phyloP scores from a whole-genome alignment of 169 alveolate species.

The Plasmodium berghei region DNA sequence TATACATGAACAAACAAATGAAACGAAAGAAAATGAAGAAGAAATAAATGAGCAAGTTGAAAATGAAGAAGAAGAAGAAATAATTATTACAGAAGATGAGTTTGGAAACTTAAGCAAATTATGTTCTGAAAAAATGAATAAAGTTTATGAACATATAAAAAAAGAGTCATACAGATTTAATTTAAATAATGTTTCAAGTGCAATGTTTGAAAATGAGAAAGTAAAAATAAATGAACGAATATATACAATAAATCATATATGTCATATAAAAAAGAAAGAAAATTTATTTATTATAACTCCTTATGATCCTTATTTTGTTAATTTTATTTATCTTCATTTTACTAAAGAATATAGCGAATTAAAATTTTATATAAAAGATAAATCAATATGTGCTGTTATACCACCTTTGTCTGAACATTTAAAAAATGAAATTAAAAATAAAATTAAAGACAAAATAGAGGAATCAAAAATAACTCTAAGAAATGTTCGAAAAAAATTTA shows the following conservation, averaged over 20 bases:
- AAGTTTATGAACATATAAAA: slow-evolving; percentile 26
- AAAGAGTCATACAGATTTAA: slow-evolving; percentile 68
- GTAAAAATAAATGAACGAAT: slow-evolving; percentile 48
- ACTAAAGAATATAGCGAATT: slow-evolving; percentile 34
- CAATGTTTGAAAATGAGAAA: slow-evolving; percentile 56
- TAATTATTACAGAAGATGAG: slow-evolving; percentile 42
- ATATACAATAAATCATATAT: slow-evolving; percentile 28
- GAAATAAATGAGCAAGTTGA: not conserved
- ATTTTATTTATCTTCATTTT: slow-evolving; percentile 54
- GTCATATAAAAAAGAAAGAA: slow-evolving; percentile 51
- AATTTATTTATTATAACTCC: slow-evolving; percentile 53
- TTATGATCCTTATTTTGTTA: slow-evolving; percentile 57
- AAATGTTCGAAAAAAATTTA: slow-evolving; percentile 39
- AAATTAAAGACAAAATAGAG: slow-evolving; percentile 49
- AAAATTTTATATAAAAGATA: slow-evolving; percentile 50
- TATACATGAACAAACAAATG: not conserved
- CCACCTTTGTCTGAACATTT: slow-evolving; percentile 64
- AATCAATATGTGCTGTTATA: slow-evolving; percentile 41
- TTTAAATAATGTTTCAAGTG: slow-evolving; percentile 37
- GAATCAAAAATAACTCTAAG: slow-evolving; percentile 45
- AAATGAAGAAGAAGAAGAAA: slow-evolving; percentile 1
- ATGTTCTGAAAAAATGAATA: slow-evolving; percentile 50
- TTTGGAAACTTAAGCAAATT: slow-evolving; percentile 3
- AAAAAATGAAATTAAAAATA: slow-evolving; percentile 52
- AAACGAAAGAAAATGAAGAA: not conserved